These are phyloP conservation scores for Floccularia luteovirens DNA, from an alignment of 768 basidiomycete genomes.

Conservation along the genomic window DNA sequence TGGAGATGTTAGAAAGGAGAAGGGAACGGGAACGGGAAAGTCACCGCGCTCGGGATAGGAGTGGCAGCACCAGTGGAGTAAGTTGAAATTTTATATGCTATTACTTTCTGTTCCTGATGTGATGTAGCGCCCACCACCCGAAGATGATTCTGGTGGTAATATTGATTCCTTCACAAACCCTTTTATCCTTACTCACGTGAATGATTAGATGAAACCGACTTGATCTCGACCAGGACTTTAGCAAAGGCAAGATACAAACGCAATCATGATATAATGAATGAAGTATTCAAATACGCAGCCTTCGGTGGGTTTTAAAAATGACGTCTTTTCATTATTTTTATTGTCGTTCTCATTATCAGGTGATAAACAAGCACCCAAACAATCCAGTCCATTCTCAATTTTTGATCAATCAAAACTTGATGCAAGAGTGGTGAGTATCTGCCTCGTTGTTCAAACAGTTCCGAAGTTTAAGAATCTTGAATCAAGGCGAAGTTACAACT, in stretches of 20 bases:
- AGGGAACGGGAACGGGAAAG: conserved; percentile 53
- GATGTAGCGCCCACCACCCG: conserved; percentile 26
- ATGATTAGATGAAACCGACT: conserved; percentile 51
- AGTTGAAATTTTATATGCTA: conserved; percentile 10
- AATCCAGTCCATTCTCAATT: conserved; percentile 45
- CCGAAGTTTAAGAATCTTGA: neutral
- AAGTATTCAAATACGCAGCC: conserved; percentile 69
- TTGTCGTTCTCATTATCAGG: conserved; percentile 22
- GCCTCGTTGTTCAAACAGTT: neutral
- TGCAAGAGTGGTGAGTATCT: conserved; percentile 39
- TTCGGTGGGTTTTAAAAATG: conserved; percentile 32
- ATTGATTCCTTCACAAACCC: conserved; percentile 4
- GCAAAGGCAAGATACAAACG: conserved; percentile 68
- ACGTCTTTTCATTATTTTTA: neutral
- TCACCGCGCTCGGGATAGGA: conserved; percentile 30
- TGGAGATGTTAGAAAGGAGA: conserved; percentile 65
- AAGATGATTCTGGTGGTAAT: conserved; percentile 68
- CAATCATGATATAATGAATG: conserved; percentile 82
- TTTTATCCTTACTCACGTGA: neutral
- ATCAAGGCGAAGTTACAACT: conserved; percentile 46
- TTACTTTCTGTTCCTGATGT: neutral
- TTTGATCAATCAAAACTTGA: conserved; percentile 55
- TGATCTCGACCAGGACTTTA: conserved; percentile 65
- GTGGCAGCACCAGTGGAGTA: conserved; percentile 32
- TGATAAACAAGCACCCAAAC: conserved; percentile 31